Percentiles rank a stretch among this genome's conserved stretches.
These are phyloP conservation scores for Botrytis porri DNA, from an alignment of 2,329 filamentous ascomycete genomes.

Conservation along the genomic window DNA sequence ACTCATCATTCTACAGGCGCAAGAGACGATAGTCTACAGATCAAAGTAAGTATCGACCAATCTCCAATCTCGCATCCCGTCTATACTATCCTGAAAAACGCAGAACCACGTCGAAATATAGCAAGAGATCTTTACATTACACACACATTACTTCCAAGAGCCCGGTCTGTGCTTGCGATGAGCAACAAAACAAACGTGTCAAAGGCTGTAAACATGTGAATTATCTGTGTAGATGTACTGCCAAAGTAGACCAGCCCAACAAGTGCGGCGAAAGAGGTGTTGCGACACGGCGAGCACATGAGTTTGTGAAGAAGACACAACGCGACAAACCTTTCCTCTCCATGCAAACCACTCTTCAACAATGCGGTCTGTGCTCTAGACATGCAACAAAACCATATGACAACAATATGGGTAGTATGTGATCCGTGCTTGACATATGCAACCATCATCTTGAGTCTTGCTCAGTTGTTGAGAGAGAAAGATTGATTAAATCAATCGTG, in stretches of 20 bases:
- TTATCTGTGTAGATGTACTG: not conserved
- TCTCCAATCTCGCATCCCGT: not conserved
- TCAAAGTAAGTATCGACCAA: not conserved
- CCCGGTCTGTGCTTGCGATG: not conserved
- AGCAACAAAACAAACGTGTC: not conserved
- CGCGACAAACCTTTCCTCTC: not conserved
- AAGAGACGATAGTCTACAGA: not conserved
- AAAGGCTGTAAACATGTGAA: not conserved
- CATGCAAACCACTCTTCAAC: not conserved
- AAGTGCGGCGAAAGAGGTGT: not conserved
- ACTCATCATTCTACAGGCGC: not conserved
- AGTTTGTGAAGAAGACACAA: not conserved
- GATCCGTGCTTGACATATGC: conserved; percentile 13
- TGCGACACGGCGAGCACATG: not conserved
- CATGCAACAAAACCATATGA: conserved; percentile 15
- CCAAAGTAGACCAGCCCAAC: not conserved
- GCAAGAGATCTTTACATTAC: not conserved
- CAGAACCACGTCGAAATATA: no score
- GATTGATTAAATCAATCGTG: not conserved
- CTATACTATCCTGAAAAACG: not conserved
- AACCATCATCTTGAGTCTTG: not conserved
- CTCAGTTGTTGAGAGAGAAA: not conserved
- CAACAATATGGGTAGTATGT: conserved; percentile 6
- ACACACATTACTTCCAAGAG: not conserved
- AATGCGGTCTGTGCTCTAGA: conserved; percentile 3